Conservation (phyloP, 1,284 basidiomycete genomes). For the Sphagnurus paluster region DNA sequence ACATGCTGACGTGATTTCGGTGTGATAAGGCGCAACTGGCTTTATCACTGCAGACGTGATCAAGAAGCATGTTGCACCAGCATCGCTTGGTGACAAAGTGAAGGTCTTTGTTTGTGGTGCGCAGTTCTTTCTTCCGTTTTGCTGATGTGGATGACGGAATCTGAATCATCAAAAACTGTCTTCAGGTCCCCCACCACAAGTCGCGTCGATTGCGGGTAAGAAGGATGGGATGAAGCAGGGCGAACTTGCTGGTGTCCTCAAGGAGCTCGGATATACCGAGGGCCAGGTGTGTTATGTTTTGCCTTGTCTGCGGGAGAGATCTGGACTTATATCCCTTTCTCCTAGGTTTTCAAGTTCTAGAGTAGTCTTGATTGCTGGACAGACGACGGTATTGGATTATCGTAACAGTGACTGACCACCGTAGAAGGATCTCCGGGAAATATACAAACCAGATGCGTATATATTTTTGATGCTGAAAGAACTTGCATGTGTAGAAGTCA, state of each 20-base stretch:
- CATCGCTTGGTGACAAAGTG: slow-evolving; percentile 75
- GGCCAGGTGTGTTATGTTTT: slow-evolving; percentile 62
- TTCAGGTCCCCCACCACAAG: slow-evolving; percentile 82
- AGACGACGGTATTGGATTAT: no score
- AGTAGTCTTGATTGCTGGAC: not conserved
- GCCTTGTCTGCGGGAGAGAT: not conserved
- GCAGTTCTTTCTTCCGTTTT: slow-evolving; percentile 21
- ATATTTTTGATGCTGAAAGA: no score
- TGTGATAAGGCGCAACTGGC: slow-evolving; percentile 55
- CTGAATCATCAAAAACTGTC: slow-evolving; percentile 1
- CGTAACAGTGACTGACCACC: no score
- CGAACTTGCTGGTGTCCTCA: slow-evolving; percentile 77
- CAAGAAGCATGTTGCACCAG: slow-evolving; percentile 69
- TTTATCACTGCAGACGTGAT: slow-evolving; percentile 75
- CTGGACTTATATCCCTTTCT: not conserved
- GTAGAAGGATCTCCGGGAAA: no score
- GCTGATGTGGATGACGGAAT: not conserved
- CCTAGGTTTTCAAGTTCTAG: slow-evolving; percentile 14
- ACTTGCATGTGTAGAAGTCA: no score
- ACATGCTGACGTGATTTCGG: no score
- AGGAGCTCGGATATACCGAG: slow-evolving; percentile 83
- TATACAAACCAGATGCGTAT: no score
- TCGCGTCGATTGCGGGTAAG: slow-evolving; percentile 76
- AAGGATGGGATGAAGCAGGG: slow-evolving; percentile 85
- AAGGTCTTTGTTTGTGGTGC: slow-evolving; percentile 89